Percentiles rank a stretch among this genome's conserved stretches.
Conservation (phyloP, 306 rosid species). For the Cucumis hystrix region DNA sequence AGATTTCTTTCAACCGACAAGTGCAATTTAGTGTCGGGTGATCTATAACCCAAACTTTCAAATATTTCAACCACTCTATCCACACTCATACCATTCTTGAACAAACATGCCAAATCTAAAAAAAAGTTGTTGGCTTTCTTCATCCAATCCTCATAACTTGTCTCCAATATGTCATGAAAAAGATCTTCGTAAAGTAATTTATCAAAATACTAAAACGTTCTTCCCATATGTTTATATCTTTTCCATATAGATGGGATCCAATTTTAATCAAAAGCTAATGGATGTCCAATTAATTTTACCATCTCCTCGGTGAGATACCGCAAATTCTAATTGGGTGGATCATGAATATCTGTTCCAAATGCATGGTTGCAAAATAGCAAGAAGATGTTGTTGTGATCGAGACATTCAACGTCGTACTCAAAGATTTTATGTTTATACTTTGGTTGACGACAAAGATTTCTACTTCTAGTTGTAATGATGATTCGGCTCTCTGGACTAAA, state of each 20-base stretch:
- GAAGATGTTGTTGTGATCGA: background rate
- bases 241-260: too few relatives aligned
- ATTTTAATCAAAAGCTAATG: background rate
- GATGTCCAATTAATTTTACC: background rate
- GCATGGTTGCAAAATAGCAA: background rate
- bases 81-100: background rate
- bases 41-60: too few relatives aligned
- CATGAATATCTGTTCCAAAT: background rate
- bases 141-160: background rate
- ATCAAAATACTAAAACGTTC: too few relatives aligned
- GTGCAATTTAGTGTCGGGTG: background rate
- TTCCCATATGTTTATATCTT: too few relatives aligned
- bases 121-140: background rate
- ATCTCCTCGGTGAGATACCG: background rate
- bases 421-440: background rate
- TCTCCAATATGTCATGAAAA: background rate
- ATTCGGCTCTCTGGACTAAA: background rate
- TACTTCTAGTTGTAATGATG: background rate
- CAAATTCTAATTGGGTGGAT: background rate
- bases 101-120: background rate
- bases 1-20: background rate
- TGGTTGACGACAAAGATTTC: too few relatives aligned
- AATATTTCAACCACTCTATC: background rate
- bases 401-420: background rate
- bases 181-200: background rate